Conservation (phyloP, 2,329 filamentous ascomycete species). For the Parastagonospora nodorum region DNA sequence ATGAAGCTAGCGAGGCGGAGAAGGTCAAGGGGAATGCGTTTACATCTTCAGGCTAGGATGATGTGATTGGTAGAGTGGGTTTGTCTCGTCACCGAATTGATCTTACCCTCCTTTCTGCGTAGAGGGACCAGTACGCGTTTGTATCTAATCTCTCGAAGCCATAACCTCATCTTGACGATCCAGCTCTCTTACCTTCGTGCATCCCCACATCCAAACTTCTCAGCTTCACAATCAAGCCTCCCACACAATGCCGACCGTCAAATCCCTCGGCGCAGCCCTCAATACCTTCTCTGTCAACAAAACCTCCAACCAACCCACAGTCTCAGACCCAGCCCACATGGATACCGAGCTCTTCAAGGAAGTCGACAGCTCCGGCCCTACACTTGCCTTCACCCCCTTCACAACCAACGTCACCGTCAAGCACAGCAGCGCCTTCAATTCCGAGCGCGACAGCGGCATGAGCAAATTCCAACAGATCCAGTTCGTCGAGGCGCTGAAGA, state of each 20-base stretch:
- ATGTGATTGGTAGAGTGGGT: neutral
- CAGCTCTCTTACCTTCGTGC: neutral
- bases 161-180: neutral
- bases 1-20: slow-evolving; percentile 10
- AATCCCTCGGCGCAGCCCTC: neutral
- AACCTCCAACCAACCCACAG: neutral
- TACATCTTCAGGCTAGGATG: neutral
- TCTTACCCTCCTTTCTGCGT: neutral
- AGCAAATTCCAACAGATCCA: slow-evolving; percentile 6
- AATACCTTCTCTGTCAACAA: neutral
- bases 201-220: neutral
- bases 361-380: neutral
- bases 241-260: neutral
- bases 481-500: slow-evolving; percentile 2
- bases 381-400: neutral
- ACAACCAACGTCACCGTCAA: slow-evolving; percentile 1
- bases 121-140: neutral
- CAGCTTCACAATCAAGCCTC: neutral
- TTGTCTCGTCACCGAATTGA: neutral
- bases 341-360: neutral
- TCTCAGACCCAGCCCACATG: neutral
- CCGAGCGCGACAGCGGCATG: slow-evolving; percentile 2
- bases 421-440: slow-evolving; percentile 7
- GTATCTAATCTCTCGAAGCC: neutral
- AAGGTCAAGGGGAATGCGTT: slow-evolving; percentile 4